These are phyloP conservation scores for Corylus avellana DNA, from an alignment of 306 rosid species.

Conservation along the genomic window DNA sequence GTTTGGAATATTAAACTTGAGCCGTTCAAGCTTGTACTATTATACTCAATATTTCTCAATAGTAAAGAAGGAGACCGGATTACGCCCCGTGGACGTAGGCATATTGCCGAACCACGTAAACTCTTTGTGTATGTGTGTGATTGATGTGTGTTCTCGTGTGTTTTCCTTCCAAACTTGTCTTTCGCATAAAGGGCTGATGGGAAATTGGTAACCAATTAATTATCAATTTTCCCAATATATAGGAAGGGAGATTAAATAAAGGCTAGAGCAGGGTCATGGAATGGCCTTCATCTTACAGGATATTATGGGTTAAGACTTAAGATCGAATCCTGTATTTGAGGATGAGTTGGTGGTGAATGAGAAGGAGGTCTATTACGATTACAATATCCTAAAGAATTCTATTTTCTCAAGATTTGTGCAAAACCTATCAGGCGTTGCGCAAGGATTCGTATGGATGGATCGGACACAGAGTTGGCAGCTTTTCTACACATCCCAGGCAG, in stretches of 20 bases:
- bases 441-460: slow-evolving; percentile 27
- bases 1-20: no score
- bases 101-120: no score
- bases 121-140: no score
- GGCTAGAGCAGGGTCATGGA: neutral
- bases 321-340: neutral
- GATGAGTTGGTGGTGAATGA: slow-evolving; percentile 14
- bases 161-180: no score
- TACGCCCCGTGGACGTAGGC: no score
- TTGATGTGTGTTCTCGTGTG: no score
- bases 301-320: neutral
- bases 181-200: no score
- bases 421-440: neutral
- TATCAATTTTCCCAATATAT: no score
- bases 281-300: neutral
- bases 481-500: neutral
- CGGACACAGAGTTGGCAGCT: slow-evolving; percentile 18
- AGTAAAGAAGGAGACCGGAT: no score
- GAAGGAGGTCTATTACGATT: slow-evolving; percentile 12
- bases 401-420: slow-evolving; percentile 14
- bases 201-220: no score
- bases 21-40: no score
- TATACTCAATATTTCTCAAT: no score
- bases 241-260: neutral
- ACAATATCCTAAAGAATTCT: neutral